phyloP scores from a whole-genome alignment of 116 monocot genomes.

The Papilionanthe hybrid region DNA sequence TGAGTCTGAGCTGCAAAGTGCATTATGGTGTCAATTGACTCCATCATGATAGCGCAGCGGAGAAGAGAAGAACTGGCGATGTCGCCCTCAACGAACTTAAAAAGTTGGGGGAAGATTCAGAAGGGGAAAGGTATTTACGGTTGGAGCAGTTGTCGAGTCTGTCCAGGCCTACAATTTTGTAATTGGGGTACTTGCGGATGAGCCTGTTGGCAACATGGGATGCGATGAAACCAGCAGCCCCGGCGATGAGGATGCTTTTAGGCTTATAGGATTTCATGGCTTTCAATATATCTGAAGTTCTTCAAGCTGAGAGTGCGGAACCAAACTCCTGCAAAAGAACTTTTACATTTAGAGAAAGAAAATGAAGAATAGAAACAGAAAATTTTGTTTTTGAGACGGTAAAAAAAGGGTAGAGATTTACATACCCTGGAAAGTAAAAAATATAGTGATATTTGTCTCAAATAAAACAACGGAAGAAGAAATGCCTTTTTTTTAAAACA shows the following conservation, averaged over 20 bases:
- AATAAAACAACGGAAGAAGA: too few species aligned
- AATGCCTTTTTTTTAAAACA: too few species aligned
- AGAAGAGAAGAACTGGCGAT: conserved; percentile 17
- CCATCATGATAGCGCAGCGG: conserved; percentile 9
- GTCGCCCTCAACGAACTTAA: conserved; percentile 18
- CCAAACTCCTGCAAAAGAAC: background rate
- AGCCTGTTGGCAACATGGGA: conserved; percentile 24
- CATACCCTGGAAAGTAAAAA: too few species aligned
- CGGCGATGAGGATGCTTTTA: conserved; percentile 22
- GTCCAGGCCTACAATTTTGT: conserved; percentile 20
- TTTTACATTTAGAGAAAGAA: background rate
- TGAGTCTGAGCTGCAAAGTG: conserved; percentile 26
- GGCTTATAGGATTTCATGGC: conserved; percentile 10
- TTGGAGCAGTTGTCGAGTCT: conserved; percentile 25
- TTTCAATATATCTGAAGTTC: background rate
- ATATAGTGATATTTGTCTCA: too few species aligned
- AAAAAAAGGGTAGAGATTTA: background rate
- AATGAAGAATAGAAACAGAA: background rate
- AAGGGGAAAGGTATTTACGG: conserved; percentile 15
- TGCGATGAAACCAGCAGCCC: conserved; percentile 23
- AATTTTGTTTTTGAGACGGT: background rate
- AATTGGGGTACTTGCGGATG: conserved; percentile 13
- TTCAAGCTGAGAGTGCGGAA: background rate
- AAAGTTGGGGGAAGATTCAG: conserved; percentile 11
- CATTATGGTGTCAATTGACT: conserved; percentile 24